Base-by-base conservation (phyloP, 208 protist species). In the Borovskyia barvae region DNA sequence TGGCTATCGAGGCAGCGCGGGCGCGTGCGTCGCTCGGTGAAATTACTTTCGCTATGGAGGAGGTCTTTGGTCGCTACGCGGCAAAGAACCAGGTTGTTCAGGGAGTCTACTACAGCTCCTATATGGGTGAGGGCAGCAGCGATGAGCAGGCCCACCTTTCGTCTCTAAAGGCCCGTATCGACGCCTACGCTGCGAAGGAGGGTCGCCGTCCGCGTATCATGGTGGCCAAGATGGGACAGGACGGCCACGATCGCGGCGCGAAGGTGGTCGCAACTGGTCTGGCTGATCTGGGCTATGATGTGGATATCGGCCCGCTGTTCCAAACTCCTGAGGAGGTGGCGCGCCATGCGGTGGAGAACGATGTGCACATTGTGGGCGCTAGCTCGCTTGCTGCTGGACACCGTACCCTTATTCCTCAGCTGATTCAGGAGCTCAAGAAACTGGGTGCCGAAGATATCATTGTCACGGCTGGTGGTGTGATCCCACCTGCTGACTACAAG, bases 181-280 rank as follows among this genome's bases (percentile, higher is more conserved):
- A 92, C 20, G 54, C 24, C 2, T 98, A 96, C 57, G 81, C 59
- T 0, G 59, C 75, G 35, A 77, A 87, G 46, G 67, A 95, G 17
- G 95, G 96, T 57, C 74, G 96, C 30, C 88, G 92, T 22, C 96
- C 97, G 30, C 85, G 97, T 61, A 97, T 98, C 45, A 82, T 98
- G 25, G 87, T 98, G 5, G 92, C 92, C 11, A 98, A 99, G 71
- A 98, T 98, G 90, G 97, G 97, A 32, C 93, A 98, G 75, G 97
- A 98, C 57, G 96, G 97, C 20, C 97, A 98, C 58, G 97, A 98
- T 66, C 63, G 97, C 36, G 97, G 95, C 19, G 93, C 94, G 12
- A 98, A 98, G 70, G 96, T 98, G 15, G 90, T 99, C 30, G 92
- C 94, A 7, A 95, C 87, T 30, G 94, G 90, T n/a, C 95, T 98